Evolutionary conservation across 805 yeast genomes (phyloP).

Genomic region (Myxozyma lipomycoides): DNA sequence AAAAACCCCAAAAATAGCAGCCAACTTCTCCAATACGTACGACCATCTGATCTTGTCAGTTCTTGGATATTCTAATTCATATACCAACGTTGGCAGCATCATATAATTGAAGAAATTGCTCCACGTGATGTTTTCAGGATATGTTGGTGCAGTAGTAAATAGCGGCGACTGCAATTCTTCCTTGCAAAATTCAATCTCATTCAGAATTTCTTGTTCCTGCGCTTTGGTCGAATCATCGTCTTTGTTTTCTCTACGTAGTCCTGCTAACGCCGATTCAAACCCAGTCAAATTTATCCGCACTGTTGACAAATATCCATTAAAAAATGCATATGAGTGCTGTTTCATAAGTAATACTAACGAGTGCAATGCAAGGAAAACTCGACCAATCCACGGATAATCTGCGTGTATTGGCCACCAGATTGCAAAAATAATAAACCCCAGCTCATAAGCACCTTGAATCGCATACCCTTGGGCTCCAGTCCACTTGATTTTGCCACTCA

Average conservation of each 20-base stretch:
- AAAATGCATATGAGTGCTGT: slow-evolving; percentile 88
- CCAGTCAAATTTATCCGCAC: slow-evolving; percentile 52
- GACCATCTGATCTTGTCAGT: slow-evolving; percentile 63
- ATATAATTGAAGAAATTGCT: slow-evolving; percentile 69
- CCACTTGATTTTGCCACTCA: slow-evolving; percentile 55
- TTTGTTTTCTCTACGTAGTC: slow-evolving; percentile 25
- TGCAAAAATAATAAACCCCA: slow-evolving; percentile 51
- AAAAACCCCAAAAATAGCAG: slow-evolving; percentile 85
- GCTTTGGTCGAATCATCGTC: slow-evolving; percentile 23
- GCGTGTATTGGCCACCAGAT: slow-evolving; percentile 52
- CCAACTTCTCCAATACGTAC: slow-evolving; percentile 62
- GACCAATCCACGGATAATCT: slow-evolving; percentile 83
- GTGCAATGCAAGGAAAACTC: slow-evolving; percentile 79
- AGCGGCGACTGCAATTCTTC: slow-evolving; percentile 50
- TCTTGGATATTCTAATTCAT: slow-evolving; percentile 78
- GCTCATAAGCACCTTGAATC: slow-evolving; percentile 56
- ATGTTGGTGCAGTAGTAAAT: slow-evolving; percentile 35
- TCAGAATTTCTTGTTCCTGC: slow-evolving; percentile 39
- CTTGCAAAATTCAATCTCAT: slow-evolving; percentile 63
- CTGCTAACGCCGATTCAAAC: slow-evolving; percentile 45
- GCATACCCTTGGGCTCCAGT: slow-evolving; percentile 57
- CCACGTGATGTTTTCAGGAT: slow-evolving; percentile 70
- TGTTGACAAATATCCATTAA: slow-evolving; percentile 83
- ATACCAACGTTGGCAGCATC: slow-evolving; percentile 82
- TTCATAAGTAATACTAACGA: slow-evolving; percentile 88